These are phyloP conservation scores for Aspergillus candidus DNA, from an alignment of 2,329 filamentous ascomycete genomes.

Conservation along the genomic window DNA sequence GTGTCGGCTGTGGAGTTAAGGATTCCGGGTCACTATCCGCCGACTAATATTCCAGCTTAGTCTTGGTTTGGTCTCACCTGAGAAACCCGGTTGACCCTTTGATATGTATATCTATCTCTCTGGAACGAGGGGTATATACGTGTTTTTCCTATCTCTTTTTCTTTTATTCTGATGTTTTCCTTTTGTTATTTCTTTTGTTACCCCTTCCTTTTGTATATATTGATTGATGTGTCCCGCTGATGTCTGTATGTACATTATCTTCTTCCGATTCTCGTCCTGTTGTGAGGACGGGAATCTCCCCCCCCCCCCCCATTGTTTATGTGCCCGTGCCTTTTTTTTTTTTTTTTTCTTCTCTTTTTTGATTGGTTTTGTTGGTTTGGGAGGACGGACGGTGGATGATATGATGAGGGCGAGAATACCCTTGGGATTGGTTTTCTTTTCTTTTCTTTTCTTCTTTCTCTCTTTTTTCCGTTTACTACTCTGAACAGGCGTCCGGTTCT, in stretches of 20 bases:
- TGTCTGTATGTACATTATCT: background rate
- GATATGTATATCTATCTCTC: background rate
- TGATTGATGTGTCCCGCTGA: constrained; percentile 1
- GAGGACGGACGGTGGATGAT: constrained; percentile 1
- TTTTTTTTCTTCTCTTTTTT: background rate
- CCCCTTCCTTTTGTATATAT: constrained; percentile 1
- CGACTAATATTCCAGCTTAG: constrained; percentile 25
- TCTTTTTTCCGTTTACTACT: background rate
- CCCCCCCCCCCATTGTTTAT: too few species aligned
- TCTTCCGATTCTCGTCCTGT: background rate
- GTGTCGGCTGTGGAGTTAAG: constrained; percentile 27
- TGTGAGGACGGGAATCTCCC: background rate
- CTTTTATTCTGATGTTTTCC: background rate
- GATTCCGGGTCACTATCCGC: constrained; percentile 33
- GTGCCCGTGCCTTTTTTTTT: background rate
- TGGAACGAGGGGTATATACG: background rate
- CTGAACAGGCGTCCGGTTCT: background rate
- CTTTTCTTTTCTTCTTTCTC: background rate
- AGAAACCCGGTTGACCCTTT: background rate
- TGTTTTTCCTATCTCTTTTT: background rate
- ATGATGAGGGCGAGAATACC: background rate
- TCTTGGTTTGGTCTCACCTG: background rate
- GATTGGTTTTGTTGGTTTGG: background rate
- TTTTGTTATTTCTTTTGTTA: constrained; percentile 1
- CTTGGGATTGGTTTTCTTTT: background rate